Evolutionary conservation across 2,329 filamentous ascomycete genomes (phyloP), one percentile per base, ranked within the genome.

Genomic region (Sclerotinia glacialis): DNA sequence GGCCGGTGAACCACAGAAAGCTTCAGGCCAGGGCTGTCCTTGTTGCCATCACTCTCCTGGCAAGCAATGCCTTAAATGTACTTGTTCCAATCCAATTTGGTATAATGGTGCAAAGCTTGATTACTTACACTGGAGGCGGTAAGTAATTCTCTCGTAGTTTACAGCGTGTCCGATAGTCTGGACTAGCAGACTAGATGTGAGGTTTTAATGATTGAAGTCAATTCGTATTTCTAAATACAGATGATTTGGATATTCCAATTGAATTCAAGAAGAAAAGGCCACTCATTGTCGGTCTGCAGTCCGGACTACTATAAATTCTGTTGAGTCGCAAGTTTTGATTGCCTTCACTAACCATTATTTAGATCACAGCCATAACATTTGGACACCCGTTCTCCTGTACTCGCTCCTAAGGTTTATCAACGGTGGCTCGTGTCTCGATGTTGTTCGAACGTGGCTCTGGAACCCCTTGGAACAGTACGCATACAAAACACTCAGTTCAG

Each of bases 61-160:
- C 82, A 62, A 85, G 88, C 65, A 92, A 93, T 70, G 85, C 85
- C 6, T 80, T 96, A 60, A 91, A 93, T 72, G 80, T 96, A 18
- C 79, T 96, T 52, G 86, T 92, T 42, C 92, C 92, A n/a, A 85
- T 90, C 26, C 91, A 95, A 74, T 85, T 94, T 42, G 92, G 92
- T 70, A 86, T 91, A 67, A 87, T 96, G 69, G 88, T 91, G 70
- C 86, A 95, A 73, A 85, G 85, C 68, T 79, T 96, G 28, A 82
- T 82, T 40, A 80, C 81, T 46, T 81, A 83, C 52, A 66, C 60
- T 42, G 70, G 70, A 60, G 71, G 72, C 62, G 69, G 66, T 68
- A 50, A 50, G n/a, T 58, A 40, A 50, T 9, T 21, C 31, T 52
- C 59, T 37, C 1, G 14, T 21, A 50, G 12, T 50, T 6, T 34